Base-by-base conservation (phyloP, 306 rosid genomes). In the Herpetospermum pedunculosum region DNA sequence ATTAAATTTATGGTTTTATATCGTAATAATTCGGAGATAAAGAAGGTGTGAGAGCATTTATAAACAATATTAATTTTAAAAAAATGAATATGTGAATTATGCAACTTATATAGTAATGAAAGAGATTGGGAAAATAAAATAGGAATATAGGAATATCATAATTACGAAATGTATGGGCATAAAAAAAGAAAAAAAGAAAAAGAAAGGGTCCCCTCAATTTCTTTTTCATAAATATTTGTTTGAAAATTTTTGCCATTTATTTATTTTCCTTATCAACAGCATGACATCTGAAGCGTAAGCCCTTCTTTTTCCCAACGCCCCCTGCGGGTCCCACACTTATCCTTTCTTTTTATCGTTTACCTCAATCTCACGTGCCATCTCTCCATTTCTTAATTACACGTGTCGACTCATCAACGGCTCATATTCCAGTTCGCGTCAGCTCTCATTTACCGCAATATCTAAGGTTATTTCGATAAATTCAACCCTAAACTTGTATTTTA, bases 251-350 rank as follows among this genome's bases (percentile, higher is more conserved):
- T 35, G 35, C 38, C 19, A 3, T 64, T 64, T 58, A 72, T 83
- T 73, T 77, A 59, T 15, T 18, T 32, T 18, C 13, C 84, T 49
- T 81, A 79, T 77, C 84, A 77, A 86, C 77, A 74, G 82, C 80
- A 50, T 59, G 81, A 80, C 75, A 67, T 70, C 81, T 25, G 50
- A 18, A 63, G 78, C 80, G 55, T 77, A 79, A 78, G 75, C 71
- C 29, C 46, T 64, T 15, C 1, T 10, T 18, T 38, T 59, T 29
- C 38, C 18, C 23, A 62, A 35, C 0, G 11, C 12, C 9, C 23
- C 57, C 25, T 8, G 38, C 6, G 52, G 63, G 75, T n/a, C 75
- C 75, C 47, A 50, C 48, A 34, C 46, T 29, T 72, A 35, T 30
- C 59, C 43, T 35, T n/a, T 71, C 23, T 44, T 44, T 49, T 30